A percentile compares a stretch with the other conserved stretches of the same genome.
Evolutionary conservation across 176 grass and related monocot genomes (phyloP).

Genomic region (Juncus effusus): DNA sequence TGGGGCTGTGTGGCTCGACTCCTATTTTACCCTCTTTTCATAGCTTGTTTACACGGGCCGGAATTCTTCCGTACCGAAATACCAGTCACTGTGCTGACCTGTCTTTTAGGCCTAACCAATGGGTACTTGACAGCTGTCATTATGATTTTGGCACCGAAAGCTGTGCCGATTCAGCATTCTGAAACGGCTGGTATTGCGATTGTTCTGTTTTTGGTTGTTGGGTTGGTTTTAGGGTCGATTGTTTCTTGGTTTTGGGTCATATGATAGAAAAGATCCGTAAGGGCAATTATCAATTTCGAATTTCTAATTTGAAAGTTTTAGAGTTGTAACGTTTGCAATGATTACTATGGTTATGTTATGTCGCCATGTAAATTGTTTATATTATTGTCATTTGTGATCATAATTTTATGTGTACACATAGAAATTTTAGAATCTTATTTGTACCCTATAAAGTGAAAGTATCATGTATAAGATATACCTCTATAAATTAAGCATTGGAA

Average conservation of each 20-base stretch:
- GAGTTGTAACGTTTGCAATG: background rate
- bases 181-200: conserved; percentile 82
- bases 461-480: no score
- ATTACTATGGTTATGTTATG: conserved; percentile 3
- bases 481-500: no score
- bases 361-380: conserved; percentile 18
- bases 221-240: conserved; percentile 58
- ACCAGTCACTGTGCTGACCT: conserved; percentile 67
- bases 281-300: background rate
- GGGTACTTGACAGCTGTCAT: conserved; percentile 76
- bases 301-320: conserved; percentile 2
- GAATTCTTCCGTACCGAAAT: conserved; percentile 73
- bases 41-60: conserved; percentile 74
- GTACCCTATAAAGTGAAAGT: no score
- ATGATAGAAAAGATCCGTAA: conserved; percentile 20
- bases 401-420: no score
- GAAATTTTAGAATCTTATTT: no score
- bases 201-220: conserved; percentile 76
- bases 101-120: conserved; percentile 71
- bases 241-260: conserved; percentile 94
- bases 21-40: conserved; percentile 85
- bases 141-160: conserved; percentile 88
- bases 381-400: background rate
- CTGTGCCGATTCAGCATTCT: conserved; percentile 76
- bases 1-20: conserved; percentile 47